Base-by-base conservation (phyloP, 2,329 filamentous ascomycete species). In the Rutstroemia sp. region DNA sequence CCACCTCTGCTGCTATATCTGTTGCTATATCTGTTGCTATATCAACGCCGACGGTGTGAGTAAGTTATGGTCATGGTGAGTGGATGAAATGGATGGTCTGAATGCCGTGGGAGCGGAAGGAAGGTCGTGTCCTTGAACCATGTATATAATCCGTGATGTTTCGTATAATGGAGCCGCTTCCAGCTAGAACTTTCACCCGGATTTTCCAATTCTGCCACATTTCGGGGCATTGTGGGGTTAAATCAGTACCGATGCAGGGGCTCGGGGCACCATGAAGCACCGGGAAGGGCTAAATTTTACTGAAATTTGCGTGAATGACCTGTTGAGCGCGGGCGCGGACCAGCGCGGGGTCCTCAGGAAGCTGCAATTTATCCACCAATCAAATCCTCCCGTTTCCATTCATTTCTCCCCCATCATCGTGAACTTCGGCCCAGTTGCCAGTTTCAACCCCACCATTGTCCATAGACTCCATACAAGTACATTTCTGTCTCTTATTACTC, bases 101-200 rank as follows among this genome's bases (percentile, higher is more conserved):
- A 27, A 27, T 27, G 25, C 25, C 7, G 25, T 27, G 25, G 25
- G 25, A 27, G 25, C 25, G 25, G 25, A 27, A 8, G 25, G 7
- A 27, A 27, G 38, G n/a, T 14, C 14, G 38, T 41, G 5, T 41
- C 38, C 38, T 41, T 41, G 38, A 18, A 41, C 14, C 14, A 18
- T 41, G n/a, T 41, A 41, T 41, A 41, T 27, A 27, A 4, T 6
- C 25, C 25, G 25, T 27, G 7, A 27, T 27, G 23, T 23, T 23
- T 23, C 23, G 23, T 23, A 5, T 23, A 23, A 23, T 23, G 38
- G 12, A 18, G 38, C 4, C 5, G 46, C 62, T 63, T 66, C 71
- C 67, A 16, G 38, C n/a, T 5, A 41, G n/a, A 16, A n/a, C 14
- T 55, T 59, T 7, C 63, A 60, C 4, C 59, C 45, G 61, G 25